Evolutionary conservation across 192 early-diverging fungal genomes (phyloP).

Genomic region (Coemansia sp.): DNA sequence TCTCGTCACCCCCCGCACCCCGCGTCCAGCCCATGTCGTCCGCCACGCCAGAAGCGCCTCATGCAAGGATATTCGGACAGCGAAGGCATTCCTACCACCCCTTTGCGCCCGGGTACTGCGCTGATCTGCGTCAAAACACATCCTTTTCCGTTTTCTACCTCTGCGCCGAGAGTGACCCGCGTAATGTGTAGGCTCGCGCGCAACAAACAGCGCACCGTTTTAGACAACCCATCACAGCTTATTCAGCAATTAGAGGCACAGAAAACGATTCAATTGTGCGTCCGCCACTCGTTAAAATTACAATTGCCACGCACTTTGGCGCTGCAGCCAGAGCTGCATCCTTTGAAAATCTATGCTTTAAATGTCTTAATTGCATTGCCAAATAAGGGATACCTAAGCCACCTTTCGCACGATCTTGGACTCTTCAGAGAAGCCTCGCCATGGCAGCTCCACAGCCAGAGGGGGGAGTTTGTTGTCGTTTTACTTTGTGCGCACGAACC

Average conservation of each 20-base stretch:
- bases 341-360: neutral
- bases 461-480: neutral
- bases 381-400: neutral
- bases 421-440: conserved; percentile 1
- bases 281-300: neutral
- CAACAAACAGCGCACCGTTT: too few relatives aligned
- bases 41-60: conserved; percentile 6
- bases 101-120: neutral
- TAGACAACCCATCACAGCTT: too few relatives aligned
- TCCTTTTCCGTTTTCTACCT: too few relatives aligned
- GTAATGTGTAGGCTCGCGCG: neutral
- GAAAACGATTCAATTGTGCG: neutral
- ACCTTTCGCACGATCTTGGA: neutral
- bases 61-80: conserved; percentile 3
- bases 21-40: too few relatives aligned
- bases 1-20: neutral
- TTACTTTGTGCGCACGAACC: conserved; percentile 24
- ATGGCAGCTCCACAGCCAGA: too few relatives aligned
- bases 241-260: neutral
- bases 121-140: too few relatives aligned
- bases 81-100: neutral
- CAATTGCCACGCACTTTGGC: neutral
- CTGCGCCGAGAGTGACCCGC: neutral
- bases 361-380: neutral
- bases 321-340: neutral